Conservation (phyloP, 176 grass and related monocot genomes). For the Carex scoparia region DNA sequence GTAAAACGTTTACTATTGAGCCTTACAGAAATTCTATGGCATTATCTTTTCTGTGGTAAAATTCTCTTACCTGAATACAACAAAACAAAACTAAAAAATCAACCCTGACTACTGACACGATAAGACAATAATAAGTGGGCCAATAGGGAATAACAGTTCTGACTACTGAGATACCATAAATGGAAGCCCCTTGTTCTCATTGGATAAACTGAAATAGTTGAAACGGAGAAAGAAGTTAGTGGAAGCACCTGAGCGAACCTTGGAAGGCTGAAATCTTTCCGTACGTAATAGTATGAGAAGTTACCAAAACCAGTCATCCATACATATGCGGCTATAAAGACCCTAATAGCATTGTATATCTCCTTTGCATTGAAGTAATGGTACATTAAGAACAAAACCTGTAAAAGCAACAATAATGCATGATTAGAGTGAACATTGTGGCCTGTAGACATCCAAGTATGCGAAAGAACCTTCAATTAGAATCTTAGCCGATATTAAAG, state of each 20-base stretch:
- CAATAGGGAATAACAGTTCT: neutral
- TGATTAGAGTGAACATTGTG: neutral
- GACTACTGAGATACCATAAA: neutral
- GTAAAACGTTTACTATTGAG: neutral
- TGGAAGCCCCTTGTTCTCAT: neutral
- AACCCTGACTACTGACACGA: neutral
- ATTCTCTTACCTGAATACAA: neutral
- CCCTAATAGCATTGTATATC: constrained; percentile 98
- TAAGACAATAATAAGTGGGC: neutral
- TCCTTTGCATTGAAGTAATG: constrained; percentile 99
- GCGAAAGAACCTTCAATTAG: neutral
- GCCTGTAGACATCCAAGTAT: neutral
- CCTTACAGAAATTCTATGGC: neutral
- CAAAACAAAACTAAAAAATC: neutral
- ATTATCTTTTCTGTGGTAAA: constrained; percentile 3
- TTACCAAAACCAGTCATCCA: constrained; percentile 99
- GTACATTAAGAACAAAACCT: constrained; percentile 99
- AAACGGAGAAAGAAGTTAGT: constrained; percentile 1
- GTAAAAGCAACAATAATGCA: constrained; percentile 39
- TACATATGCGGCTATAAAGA: constrained; percentile 98
- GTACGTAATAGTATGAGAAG: constrained; percentile 97
- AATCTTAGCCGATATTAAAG: neutral
- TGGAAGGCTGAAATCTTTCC: constrained; percentile 90
- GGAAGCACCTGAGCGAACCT: constrained; percentile 88
- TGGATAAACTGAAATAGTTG: neutral